Evolutionary conservation across 768 basidiomycete genomes (phyloP), one percentile per base, ranked within the genome.

Genomic region (Pisolithus microcarpus): DNA sequence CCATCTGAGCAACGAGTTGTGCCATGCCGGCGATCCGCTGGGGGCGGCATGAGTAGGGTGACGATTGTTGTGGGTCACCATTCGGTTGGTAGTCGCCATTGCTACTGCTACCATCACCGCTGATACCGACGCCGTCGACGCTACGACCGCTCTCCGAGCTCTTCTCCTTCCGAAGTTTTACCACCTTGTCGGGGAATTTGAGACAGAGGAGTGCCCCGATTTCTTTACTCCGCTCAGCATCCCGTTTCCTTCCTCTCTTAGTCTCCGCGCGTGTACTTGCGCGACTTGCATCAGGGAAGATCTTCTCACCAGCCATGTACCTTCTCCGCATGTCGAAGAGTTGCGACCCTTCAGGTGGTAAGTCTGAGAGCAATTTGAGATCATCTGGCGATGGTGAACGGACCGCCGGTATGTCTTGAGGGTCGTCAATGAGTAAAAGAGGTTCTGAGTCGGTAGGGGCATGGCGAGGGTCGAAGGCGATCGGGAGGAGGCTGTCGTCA

Each of bases 141-240:
- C 43, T 23, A 26, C 43, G 18, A 23, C 26, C 24, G 24, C 38
- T 8, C n/a, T 18, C 38, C 13, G 38, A 21, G 18, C 57, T 62
- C 45, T 48, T 56, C 49, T 62, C 61, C 49, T 62, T 61, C 5
- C 61, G 57, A 51, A 51, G 56, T 15, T 52, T 52, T 7, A 52
- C 40, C 16, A 67, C 51, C 43, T 57, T 57, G 43, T 67, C 65
- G 19, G 62, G 69, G 54, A 80, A 58, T 65, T 84, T 84, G 54
- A 84, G 61, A 58, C 79, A 70, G 55, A 85, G 64, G 53, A 84
- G 67, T 31, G 77, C 70, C 8, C 75, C 73, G 10, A 84, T 65
- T 68, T 85, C 83, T 54, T 75, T 73, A 21, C 73, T 71, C 38
- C 75, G 68, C 63, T 81, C 82, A 57, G 76, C 75, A 57, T 79